Percentiles rank a stretch among this genome's conserved stretches.
phyloP scores from a whole-genome alignment of 352 stramenopile species.

The Phytopythium helicoides region DNA sequence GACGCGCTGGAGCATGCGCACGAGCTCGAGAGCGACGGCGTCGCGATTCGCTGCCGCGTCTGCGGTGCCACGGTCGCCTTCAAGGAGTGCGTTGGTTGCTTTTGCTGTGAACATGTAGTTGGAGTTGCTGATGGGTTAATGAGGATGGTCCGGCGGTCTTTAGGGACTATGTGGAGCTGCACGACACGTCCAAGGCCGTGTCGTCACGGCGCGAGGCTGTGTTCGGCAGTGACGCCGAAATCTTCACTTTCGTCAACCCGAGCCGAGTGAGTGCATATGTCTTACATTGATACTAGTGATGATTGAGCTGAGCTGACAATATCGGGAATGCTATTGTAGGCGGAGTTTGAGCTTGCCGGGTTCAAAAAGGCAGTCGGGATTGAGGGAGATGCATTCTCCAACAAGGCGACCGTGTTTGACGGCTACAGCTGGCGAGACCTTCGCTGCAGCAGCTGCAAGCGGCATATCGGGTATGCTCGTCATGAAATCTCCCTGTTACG shows the following conservation, averaged over 20 bases:
- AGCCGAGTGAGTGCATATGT: conserved; percentile 60
- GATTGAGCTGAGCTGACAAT: no score
- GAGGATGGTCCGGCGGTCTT: not conserved
- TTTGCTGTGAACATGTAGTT: not conserved
- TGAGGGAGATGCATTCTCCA: conserved; percentile 63
- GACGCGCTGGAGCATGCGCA: conserved; percentile 9
- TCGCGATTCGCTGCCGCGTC: conserved; percentile 68
- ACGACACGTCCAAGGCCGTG: conserved; percentile 76
- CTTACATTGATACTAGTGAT: no score
- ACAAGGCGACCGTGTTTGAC: conserved; percentile 77
- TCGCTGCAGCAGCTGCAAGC: conserved; percentile 69
- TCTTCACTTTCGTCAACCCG: conserved; percentile 81
- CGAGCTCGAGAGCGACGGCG: conserved; percentile 25
- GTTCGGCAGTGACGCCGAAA: conserved; percentile 43
- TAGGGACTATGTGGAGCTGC: conserved; percentile 71
- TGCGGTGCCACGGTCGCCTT: conserved; percentile 66
- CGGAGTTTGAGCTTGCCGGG: conserved; percentile 75
- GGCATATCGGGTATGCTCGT: conserved; percentile 56
- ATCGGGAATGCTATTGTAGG: conserved; percentile 16
- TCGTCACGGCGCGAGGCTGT: conserved; percentile 41
- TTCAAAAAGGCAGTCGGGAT: conserved; percentile 62
- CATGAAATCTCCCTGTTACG: no score
- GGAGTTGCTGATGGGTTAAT: not conserved
- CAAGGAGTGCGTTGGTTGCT: conserved; percentile 41
- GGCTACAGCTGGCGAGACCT: conserved; percentile 81